Conservation (phyloP, 306 rosid species). For the Quercus dentata region DNA sequence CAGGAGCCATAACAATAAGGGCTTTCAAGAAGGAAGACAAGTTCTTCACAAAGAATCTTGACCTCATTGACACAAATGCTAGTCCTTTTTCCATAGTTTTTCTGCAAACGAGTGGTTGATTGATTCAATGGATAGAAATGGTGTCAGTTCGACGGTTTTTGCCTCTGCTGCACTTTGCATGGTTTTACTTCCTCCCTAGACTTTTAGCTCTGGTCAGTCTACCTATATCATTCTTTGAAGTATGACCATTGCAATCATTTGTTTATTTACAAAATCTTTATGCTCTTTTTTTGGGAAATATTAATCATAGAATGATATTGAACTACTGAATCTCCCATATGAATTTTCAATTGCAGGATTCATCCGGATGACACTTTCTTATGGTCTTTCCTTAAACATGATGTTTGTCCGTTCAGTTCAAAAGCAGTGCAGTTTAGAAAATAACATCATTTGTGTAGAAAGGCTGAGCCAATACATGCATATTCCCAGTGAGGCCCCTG, state of each 20-base stretch:
- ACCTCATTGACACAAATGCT: conserved; percentile 62
- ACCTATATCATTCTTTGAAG: background rate
- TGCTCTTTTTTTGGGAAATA: no score
- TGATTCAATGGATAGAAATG: conserved; percentile 54
- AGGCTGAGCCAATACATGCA: conserved; percentile 68
- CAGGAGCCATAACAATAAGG: conserved; percentile 68
- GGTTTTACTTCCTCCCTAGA: conserved; percentile 68
- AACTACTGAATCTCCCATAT: background rate
- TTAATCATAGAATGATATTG: background rate
- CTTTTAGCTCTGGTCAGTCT: conserved; percentile 53
- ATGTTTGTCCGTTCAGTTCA: conserved; percentile 54
- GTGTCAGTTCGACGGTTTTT: conserved; percentile 46
- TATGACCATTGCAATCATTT: background rate
- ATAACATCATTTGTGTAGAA: conserved; percentile 74
- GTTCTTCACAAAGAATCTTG: conserved; percentile 51
- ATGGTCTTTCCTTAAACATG: conserved; percentile 65
- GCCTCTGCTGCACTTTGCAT: conserved; percentile 52
- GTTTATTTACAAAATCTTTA: no score
- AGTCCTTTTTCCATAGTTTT: conserved; percentile 57
- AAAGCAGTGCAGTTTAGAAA: conserved; percentile 60
- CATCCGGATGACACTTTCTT: conserved; percentile 80
- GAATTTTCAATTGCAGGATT: conserved; percentile 37
- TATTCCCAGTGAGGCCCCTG: conserved; percentile 73
- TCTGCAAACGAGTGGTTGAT: conserved; percentile 71
- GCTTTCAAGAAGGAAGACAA: conserved; percentile 62